Evolutionary conservation across 305 asterid species (phyloP).

Genomic region (Solanum hybrid): DNA sequence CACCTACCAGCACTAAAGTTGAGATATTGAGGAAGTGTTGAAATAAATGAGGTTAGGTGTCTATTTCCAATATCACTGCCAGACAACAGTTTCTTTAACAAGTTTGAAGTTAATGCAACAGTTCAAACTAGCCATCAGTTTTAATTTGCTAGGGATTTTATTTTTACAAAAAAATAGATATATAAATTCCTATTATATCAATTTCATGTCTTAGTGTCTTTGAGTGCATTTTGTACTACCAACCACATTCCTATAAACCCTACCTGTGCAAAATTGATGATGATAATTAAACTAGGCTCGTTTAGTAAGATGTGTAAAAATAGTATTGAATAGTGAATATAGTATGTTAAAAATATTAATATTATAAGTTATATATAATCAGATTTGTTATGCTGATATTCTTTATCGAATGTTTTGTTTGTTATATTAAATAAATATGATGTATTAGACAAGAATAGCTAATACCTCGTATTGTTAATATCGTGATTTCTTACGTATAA

Average conservation of each 20-base stretch:
- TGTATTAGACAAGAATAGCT: not conserved
- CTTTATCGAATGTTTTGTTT: not conserved
- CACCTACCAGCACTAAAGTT: too few species aligned
- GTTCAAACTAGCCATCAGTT: not conserved
- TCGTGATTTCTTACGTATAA: not conserved
- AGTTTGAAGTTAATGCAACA: not conserved
- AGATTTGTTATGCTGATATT: not conserved
- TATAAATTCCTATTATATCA: not conserved
- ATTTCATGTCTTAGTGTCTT: not conserved
- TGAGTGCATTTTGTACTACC: not conserved
- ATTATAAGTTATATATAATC: not conserved
- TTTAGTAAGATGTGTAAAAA: not conserved
- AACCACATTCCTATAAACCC: not conserved
- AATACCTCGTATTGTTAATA: not conserved
- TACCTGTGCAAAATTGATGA: not conserved
- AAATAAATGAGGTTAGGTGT: not conserved
- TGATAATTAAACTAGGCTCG: not conserved
- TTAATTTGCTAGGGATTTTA: not conserved
- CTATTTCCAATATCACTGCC: not conserved
- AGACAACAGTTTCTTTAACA: not conserved
- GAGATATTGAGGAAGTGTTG: not conserved
- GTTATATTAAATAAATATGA: too few species aligned
- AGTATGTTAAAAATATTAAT: too few species aligned
- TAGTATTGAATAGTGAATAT: not conserved
- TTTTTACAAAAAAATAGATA: not conserved